These are phyloP conservation scores for Tuber magnatum DNA, from an alignment of 495 filamentous ascomycete species.

Conservation along the genomic window DNA sequence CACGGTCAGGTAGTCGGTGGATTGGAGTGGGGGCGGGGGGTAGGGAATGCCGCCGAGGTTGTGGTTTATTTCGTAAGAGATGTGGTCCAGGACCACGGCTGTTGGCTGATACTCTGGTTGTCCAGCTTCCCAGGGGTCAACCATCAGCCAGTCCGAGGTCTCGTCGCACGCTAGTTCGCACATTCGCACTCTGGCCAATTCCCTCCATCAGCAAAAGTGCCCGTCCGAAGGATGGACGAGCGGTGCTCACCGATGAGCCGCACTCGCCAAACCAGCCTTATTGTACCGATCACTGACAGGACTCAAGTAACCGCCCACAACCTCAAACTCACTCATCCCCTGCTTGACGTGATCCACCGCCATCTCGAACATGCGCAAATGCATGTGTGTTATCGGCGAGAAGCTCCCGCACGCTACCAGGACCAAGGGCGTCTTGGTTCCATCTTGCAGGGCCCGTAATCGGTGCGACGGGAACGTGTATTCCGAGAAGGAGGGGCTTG, in stretches of 20 bases:
- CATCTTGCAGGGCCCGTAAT: constrained; percentile 60
- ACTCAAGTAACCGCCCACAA: constrained; percentile 77
- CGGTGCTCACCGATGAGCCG: constrained; percentile 57
- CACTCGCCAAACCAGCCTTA: constrained; percentile 75
- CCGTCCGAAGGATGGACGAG: not conserved
- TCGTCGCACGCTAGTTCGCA: constrained; percentile 75
- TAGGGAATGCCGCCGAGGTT: constrained; percentile 62
- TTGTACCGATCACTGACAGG: constrained; percentile 82
- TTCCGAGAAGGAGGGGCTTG: constrained; percentile 6
- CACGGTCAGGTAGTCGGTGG: not conserved
- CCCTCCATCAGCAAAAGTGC: not conserved
- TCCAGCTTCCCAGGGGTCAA: constrained; percentile 71
- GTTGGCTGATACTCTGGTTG: constrained; percentile 81
- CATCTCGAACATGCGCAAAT: constrained; percentile 93
- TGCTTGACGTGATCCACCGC: constrained; percentile 66
- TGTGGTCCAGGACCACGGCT: constrained; percentile 79
- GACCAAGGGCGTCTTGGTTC: constrained; percentile 66
- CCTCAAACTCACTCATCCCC: constrained; percentile 64
- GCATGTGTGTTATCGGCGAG: constrained; percentile 76
- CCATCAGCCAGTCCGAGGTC: constrained; percentile 71
- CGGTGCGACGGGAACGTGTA: constrained; percentile 70
- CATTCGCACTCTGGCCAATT: constrained; percentile 48
- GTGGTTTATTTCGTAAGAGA: constrained; percentile 78
- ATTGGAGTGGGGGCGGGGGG: constrained; percentile 39
- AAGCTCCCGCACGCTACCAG: constrained; percentile 89